These are phyloP conservation scores for Hanseniaspora hatyaiensis DNA, from an alignment of 805 yeast genomes.

Conservation along the genomic window DNA sequence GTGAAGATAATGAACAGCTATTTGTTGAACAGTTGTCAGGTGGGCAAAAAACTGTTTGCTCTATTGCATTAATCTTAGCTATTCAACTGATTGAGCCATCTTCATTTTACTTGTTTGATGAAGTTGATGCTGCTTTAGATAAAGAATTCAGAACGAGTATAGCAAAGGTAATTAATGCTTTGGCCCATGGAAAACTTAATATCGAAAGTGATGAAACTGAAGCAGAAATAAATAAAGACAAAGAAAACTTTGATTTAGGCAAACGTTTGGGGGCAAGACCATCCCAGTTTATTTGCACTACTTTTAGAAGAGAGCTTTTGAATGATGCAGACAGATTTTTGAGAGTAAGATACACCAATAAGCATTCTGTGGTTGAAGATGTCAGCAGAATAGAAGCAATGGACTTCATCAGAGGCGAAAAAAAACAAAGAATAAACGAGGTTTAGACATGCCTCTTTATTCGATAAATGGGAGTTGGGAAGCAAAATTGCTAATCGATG, in stretches of 20 bases:
- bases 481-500: too few species aligned
- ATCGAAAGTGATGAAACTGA: neutral
- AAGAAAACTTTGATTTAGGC: neutral
- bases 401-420: constrained; percentile 61
- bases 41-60: constrained; percentile 95
- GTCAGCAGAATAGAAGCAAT: constrained; percentile 64
- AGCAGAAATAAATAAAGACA: too few species aligned
- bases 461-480: too few species aligned
- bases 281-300: constrained; percentile 92
- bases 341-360: constrained; percentile 75
- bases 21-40: constrained; percentile 87
- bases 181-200: constrained; percentile 33
- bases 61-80: constrained; percentile 84
- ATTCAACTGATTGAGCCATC: constrained; percentile 94
- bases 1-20: constrained; percentile 72
- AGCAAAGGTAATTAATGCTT: constrained; percentile 55
- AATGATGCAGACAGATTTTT: constrained; percentile 75
- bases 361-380: constrained; percentile 65
- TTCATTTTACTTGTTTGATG: constrained; percentile 91
- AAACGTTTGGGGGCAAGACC: constrained; percentile 19
- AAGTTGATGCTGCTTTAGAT: constrained; percentile 91
- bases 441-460: constrained; percentile 18
- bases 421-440: constrained; percentile 22
- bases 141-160: constrained; percentile 83
- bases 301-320: constrained; percentile 87